A percentile compares a stretch with the other conserved stretches of the same genome.
These are phyloP conservation scores for Ustilago sp. DNA, from an alignment of 1,284 basidiomycete species.

Conservation along the genomic window DNA sequence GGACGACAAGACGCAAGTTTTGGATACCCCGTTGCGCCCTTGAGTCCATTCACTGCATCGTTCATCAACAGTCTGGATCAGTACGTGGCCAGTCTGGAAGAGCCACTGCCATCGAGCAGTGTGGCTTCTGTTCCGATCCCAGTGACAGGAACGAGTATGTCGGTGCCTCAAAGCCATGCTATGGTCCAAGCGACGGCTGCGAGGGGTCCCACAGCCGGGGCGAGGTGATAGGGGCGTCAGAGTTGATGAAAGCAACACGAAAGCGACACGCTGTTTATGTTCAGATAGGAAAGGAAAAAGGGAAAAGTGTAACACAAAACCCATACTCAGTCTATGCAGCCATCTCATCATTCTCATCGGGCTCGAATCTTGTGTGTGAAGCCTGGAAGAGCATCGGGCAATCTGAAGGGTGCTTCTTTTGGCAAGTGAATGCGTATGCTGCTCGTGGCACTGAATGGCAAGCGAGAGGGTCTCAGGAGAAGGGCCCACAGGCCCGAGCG, in stretches of 20 bases:
- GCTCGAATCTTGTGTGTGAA: background rate
- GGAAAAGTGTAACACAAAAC: background rate
- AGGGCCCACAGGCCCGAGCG: background rate
- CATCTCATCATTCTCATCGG: background rate
- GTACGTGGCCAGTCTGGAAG: conserved; percentile 48
- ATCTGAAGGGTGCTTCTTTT: background rate
- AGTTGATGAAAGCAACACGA: too few species aligned
- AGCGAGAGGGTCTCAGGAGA: background rate
- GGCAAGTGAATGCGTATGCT: background rate
- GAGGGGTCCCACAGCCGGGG: background rate
- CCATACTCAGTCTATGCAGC: background rate
- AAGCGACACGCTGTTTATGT: background rate
- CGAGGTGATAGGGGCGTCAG: background rate
- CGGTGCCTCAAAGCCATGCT: conserved; percentile 30
- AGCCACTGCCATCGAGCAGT: conserved; percentile 37
- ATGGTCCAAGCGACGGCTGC: conserved; percentile 19
- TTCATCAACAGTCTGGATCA: conserved; percentile 50
- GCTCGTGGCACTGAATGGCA: background rate
- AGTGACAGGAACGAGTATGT: conserved; percentile 14
- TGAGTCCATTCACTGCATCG: conserved; percentile 43
- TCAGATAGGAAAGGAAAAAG: background rate
- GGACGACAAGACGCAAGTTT: conserved; percentile 45
- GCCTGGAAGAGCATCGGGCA: background rate
- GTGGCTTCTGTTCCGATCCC: conserved; percentile 15
- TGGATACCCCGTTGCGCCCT: conserved; percentile 38